These are phyloP conservation scores for Sarcodon sp. DNA, from an alignment of 768 basidiomycete species.

Conservation along the genomic window DNA sequence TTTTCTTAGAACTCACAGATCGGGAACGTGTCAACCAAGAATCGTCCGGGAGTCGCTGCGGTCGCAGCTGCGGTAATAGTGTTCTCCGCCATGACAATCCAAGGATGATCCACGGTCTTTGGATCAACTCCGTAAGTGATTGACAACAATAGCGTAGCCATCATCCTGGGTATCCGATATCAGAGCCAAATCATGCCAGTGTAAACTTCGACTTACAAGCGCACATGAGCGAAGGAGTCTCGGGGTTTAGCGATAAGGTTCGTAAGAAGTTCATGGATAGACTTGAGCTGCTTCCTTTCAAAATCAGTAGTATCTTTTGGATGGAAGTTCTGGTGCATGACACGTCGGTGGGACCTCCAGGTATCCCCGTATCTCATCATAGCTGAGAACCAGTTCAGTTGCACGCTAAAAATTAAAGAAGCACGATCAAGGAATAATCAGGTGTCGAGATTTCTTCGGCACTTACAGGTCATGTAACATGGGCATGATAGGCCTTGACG, in stretches of 20 bases:
- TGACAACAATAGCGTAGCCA: constrained; percentile 13
- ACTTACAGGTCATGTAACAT: neutral
- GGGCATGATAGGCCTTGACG: neutral
- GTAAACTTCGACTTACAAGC: neutral
- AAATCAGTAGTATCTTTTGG: neutral
- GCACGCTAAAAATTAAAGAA: neutral
- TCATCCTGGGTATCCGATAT: constrained; percentile 8
- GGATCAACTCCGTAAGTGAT: constrained; percentile 17
- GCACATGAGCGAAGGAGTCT: neutral
- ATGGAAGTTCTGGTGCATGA: neutral
- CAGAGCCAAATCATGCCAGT: neutral
- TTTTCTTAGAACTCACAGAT: constrained; percentile 6
- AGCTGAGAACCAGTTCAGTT: neutral
- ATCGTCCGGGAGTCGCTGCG: constrained; percentile 15
- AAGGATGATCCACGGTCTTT: constrained; percentile 19
- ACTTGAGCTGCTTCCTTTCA: neutral
- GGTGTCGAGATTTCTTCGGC: neutral
- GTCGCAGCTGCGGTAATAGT: constrained; percentile 12
- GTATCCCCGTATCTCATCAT: neutral
- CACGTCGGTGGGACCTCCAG: neutral
- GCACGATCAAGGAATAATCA: neutral
- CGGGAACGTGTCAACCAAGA: constrained; percentile 18
- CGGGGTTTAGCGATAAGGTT: neutral
- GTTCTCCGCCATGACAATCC: constrained; percentile 21
- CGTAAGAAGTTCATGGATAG: neutral